Base-by-base conservation (phyloP, 805 yeast species). In the Metschnikowia proteae region DNA sequence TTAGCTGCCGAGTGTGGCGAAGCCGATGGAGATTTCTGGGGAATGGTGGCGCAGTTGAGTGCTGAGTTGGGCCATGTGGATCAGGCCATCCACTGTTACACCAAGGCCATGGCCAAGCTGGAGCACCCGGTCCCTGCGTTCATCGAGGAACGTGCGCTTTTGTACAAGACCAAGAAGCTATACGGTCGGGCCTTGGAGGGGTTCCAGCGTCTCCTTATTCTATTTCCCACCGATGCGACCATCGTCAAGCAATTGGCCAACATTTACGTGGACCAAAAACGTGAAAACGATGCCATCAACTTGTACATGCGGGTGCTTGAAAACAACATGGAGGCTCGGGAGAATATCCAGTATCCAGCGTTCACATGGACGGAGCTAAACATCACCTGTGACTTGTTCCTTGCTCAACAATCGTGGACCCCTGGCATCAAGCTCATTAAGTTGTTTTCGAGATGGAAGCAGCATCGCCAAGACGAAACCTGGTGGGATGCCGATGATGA, bases 281-380 rank as follows among this genome's bases (percentile, higher is more conserved):
- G 94, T 59, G 73, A 81, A 34, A 79, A 78, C 53, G 96, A 87
- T 62, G 95, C 96, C 0, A 82, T 88, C 29, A 80, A 78, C 11
- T 73, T 86, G 61, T 89, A 88, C 62, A 73, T 79, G 64, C 78
- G 77, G 31, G 74, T 85, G 8, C 75, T 84, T 45, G 84, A 83
- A 34, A 75, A 77, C 43, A 87, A 88, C 61, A 75, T 79, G 32
- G 58, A 64, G 45, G 68, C 67, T 43, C 56, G 48, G 44, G 56
- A 52, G 47, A 60, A 60, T 38, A 60, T 58, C 36, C 74, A 77
- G 42, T 48, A 49, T 54, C 76, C 88, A 0, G 64, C 65, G 23
- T 94, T 92, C 63, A 89, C 82, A 43, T 94, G 96, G 96, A 85
- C 96, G 0, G 91, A 88, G 51, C 73, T 92, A 42, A 92, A 94